Percentiles rank a stretch among this genome's conserved stretches.
Evolutionary conservation across 164 flowering plant species (phyloP).

Genomic region (Stephania cephalantha): DNA sequence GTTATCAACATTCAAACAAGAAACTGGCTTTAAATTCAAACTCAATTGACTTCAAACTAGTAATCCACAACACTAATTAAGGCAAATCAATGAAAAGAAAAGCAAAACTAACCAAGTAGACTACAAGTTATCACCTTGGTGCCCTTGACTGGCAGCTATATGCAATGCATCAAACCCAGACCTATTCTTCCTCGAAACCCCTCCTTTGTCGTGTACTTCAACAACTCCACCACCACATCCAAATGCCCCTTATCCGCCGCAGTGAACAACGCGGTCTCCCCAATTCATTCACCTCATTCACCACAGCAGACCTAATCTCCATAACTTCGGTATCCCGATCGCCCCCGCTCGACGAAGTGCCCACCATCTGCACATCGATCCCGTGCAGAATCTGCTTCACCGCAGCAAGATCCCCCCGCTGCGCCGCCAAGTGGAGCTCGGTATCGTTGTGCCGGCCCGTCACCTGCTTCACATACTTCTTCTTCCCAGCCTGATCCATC

Average conservation of each 20-base stretch:
- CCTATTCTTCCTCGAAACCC: constrained; percentile 39
- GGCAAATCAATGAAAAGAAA: background rate
- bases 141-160: constrained; percentile 63
- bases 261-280: constrained; percentile 41
- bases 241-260: constrained; percentile 45
- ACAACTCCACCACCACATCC: constrained; percentile 39
- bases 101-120: background rate
- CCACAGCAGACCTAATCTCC: constrained; percentile 44
- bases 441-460: constrained; percentile 82
- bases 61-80: background rate
- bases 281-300: constrained; percentile 50
- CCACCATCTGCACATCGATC: constrained; percentile 60
- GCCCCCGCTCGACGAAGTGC: constrained; percentile 37
- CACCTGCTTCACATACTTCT: constrained; percentile 87
- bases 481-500: constrained; percentile 58
- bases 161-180: constrained; percentile 65
- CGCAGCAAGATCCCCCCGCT: constrained; percentile 54
- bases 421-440: constrained; percentile 75
- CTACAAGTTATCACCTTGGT: constrained; percentile 35
- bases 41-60: background rate
- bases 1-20: too few species aligned
- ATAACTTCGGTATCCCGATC: constrained; percentile 77
- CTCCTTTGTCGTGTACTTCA: constrained; percentile 38
- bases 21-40: background rate
- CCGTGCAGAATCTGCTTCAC: constrained; percentile 58